These are phyloP conservation scores for Zymoseptoria ardabiliae DNA, from an alignment of 2,329 filamentous ascomycete species.

Conservation along the genomic window DNA sequence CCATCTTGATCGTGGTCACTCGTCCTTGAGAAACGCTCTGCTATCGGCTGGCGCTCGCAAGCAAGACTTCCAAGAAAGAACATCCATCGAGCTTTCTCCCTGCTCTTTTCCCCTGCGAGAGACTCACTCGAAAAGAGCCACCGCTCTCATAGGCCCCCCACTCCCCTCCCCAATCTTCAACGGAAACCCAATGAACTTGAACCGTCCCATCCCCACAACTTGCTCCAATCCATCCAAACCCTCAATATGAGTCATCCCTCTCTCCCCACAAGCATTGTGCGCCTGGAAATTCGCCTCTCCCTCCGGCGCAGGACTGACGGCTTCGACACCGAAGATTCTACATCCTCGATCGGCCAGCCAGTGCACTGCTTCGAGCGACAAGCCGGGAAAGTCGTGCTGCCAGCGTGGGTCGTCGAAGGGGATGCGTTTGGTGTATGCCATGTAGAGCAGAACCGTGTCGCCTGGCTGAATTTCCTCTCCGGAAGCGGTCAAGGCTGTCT, in stretches of 20 bases:
- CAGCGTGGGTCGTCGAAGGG: conserved; percentile 21
- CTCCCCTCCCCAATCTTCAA: conserved; percentile 23
- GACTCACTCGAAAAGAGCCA: conserved; percentile 16
- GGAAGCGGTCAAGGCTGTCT: conserved; percentile 14
- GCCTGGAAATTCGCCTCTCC: conserved; percentile 24
- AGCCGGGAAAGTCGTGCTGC: conserved; percentile 24
- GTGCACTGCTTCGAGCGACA: conserved; percentile 20
- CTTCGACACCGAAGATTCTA: conserved; percentile 24
- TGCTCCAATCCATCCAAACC: conserved; percentile 22
- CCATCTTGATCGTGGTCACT: too few species aligned
- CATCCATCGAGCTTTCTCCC: too few species aligned
- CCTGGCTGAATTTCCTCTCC: conserved; percentile 20
- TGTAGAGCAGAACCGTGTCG: conserved; percentile 22
- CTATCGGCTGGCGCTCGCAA: too few species aligned
- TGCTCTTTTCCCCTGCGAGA: too few species aligned
- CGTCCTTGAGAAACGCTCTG: too few species aligned
- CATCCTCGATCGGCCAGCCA: conserved; percentile 24
- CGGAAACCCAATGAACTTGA: conserved; percentile 22
- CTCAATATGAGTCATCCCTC: conserved; percentile 23
- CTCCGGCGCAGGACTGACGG: conserved; percentile 22
- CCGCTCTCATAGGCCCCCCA: conserved; percentile 24
- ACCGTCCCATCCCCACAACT: conserved; percentile 20
- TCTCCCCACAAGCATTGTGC: conserved; percentile 23
- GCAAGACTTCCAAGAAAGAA: too few species aligned
- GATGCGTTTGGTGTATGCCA: conserved; percentile 22